Evolutionary conservation across 768 basidiomycete species (phyloP), one percentile per base, ranked within the genome.

Genomic region (Arthromyces matolae): DNA sequence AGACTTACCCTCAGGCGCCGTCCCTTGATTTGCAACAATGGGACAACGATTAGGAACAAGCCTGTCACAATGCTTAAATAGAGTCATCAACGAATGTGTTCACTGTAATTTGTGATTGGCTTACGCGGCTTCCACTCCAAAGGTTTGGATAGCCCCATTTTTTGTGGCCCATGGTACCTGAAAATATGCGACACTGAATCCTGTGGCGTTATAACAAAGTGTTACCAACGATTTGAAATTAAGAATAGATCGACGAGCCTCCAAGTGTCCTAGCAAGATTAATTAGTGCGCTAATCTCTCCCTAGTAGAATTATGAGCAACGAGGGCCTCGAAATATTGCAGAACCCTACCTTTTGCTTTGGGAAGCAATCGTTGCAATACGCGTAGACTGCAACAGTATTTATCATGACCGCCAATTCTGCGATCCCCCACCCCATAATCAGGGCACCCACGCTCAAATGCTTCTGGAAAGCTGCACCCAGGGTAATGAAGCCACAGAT

Each of bases 351-450:
- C 58, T 71, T 70, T 33, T 70, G 64, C 23, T 58, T 67, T 1
- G 76, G 76, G 67, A 78, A 78, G 52, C 71, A 73, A 56, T 78
- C 71, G 50, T 74, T 76, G 47, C 68, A 69, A 47, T 77, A 77
- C 7, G 76, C 75, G 71, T 77, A 80, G 36, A 78, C 69, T 3
- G 76, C 75, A 33, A 78, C 77, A 0, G 79, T 80, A 57, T 70
- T 73, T 45, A 81, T 69, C 71, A 80, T 73, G 42, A 75, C 62
- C 0, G 73, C 68, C 10, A 76, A 62, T 45, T 75, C 67, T 2
- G 76, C 71, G 37, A 81, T 71, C 5, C 78, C 79, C 81, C 81
- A 83, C 7, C 81, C 81, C 64, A 81, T 75, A 38, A 82, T 69
- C 29, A 81, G 60, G 0, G 71, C 77, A 7, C 67, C 76, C 16